Evolutionary conservation across 225 moss, liverwort and hornwort genomes (phyloP), one percentile per base, ranked within the genome.

Genomic region (Ulota crispa): DNA sequence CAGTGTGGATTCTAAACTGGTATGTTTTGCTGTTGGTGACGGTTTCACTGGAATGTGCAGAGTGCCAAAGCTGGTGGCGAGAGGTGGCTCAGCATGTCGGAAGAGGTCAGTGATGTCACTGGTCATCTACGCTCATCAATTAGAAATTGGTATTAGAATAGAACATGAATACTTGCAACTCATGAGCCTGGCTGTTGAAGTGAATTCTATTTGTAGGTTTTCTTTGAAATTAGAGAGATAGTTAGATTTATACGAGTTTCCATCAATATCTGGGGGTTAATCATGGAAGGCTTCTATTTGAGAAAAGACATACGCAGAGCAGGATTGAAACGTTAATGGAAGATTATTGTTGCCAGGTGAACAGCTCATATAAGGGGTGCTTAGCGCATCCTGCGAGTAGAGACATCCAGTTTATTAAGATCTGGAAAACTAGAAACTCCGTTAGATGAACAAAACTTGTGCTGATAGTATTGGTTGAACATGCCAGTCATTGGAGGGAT

Each of bases 1-100:
- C 27, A 12, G 30, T 66, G 37, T 60, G 16, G 60, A 39, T 26
- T 31, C 42, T 9, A 53, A 61, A 61, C 36, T 69, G 4, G 1
- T 14, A 24, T 64, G 8, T 37, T 61, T 27, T 47, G 43, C 36
- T 59, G 28, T 71, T 53, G 34, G 31, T 82, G 45, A 79, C 8
- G 15, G 23, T 43, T 50, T 77, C 72, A 47, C 7, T 76, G 70
- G 54, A 53, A 62, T 83, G 69, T 84, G 80, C 88, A 90, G 88
- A 83, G 83, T 59, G 90, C 86, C 11, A 92, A 90, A 84, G 87
- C 87, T 84, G 92, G 87, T 67, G 92, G 87, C 63, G 85, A 83
- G 80, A 92, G 81, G 72, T 92, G 92, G 92, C 36, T 88, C 39
- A 31, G 82, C 76, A 68, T 92, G 88, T 86, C 92, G 61, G 90